Evolutionary conservation across 1,284 basidiomycete genomes (phyloP).

Genomic region (Irpex sp.): DNA sequence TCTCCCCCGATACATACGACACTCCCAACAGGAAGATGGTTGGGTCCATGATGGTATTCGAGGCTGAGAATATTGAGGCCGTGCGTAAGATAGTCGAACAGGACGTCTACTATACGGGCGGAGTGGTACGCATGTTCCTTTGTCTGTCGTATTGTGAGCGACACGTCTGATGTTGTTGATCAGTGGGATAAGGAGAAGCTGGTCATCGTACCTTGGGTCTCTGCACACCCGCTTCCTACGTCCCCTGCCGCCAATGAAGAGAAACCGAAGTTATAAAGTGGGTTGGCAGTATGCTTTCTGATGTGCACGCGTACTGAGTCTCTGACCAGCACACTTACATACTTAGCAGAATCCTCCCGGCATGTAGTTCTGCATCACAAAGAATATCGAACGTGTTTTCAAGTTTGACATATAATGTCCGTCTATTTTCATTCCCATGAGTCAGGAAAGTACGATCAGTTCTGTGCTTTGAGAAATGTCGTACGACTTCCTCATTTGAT

Average conservation of each 20-base stretch:
- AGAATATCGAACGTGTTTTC: too few species aligned
- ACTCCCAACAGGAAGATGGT: conserved; percentile 6
- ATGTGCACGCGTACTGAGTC: background rate
- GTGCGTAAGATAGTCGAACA: conserved; percentile 6
- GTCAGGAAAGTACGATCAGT: too few species aligned
- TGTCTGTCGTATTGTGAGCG: background rate
- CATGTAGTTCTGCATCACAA: too few species aligned
- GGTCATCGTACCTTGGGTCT: conserved; percentile 3
- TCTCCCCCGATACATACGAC: conserved; percentile 6
- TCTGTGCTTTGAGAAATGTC: too few species aligned
- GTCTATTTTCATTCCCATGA: too few species aligned
- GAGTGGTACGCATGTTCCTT: conserved; percentile 3
- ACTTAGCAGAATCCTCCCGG: background rate
- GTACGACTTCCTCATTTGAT: too few species aligned
- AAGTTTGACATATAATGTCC: too few species aligned
- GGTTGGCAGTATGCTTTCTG: background rate
- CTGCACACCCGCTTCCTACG: conserved; percentile 3
- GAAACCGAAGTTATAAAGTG: background rate
- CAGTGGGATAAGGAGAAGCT: conserved; percentile 9
- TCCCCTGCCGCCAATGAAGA: background rate
- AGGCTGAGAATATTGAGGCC: conserved; percentile 10
- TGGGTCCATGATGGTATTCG: conserved; percentile 10
- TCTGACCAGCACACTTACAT: background rate
- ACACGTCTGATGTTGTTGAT: background rate
- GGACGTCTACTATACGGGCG: conserved; percentile 10